Evolutionary conservation across 371 early-diverging fungal species (phyloP).

Genomic region (Smittium culicis): DNA sequence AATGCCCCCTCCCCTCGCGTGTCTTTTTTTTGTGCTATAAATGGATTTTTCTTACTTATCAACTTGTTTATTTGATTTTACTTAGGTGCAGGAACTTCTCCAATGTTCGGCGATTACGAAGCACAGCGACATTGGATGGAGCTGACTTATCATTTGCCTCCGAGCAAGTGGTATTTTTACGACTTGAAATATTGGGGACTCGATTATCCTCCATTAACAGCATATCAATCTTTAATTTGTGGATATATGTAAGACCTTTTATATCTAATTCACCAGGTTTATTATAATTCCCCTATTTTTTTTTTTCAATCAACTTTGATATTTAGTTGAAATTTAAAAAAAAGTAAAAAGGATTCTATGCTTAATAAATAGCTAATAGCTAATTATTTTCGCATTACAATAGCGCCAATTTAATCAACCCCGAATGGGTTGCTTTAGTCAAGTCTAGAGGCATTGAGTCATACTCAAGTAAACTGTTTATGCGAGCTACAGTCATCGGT

Average conservation of each 20-base stretch:
- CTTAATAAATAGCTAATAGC: not conserved
- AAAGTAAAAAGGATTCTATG: not conserved
- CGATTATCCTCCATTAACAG: slow-evolving; percentile 93
- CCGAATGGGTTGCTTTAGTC: slow-evolving; percentile 72
- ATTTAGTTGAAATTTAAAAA: not conserved
- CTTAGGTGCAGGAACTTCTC: slow-evolving; percentile 35
- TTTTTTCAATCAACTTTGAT: not conserved
- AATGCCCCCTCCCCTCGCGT: not conserved
- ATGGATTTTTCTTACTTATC: too few relatives aligned
- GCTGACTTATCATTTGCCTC: slow-evolving; percentile 63
- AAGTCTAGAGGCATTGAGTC: slow-evolving; percentile 71
- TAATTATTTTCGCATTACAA: not conserved
- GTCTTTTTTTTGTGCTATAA: too few relatives aligned
- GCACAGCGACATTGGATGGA: slow-evolving; percentile 98
- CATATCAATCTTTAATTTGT: slow-evolving; percentile 76
- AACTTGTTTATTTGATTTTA: slow-evolving; percentile 17
- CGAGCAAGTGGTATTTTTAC: slow-evolving; percentile 72
- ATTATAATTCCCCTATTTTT: too few relatives aligned
- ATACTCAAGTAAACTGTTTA: slow-evolving; percentile 57
- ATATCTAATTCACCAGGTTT: too few relatives aligned
- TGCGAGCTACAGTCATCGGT: slow-evolving; percentile 69
- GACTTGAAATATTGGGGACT: slow-evolving; percentile 84
- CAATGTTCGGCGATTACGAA: slow-evolving; percentile 88
- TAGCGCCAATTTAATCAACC: slow-evolving; percentile 52
- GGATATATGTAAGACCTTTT: slow-evolving; percentile 37